Base-by-base conservation (phyloP, 192 early-diverging fungal genomes). In the Backusella circina region DNA sequence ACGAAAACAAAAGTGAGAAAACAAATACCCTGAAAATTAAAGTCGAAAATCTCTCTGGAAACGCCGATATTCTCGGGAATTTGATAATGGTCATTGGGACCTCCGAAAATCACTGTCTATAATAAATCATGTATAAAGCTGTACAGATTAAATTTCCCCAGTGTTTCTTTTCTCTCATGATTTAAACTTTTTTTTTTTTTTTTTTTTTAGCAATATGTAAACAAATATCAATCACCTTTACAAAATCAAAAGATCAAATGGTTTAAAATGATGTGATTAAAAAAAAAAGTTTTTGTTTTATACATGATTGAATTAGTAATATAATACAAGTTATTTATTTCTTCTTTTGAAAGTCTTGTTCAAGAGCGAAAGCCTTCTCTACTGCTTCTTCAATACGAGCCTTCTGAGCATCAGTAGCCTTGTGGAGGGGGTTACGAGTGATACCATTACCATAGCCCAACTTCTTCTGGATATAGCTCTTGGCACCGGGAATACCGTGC, bases 401-500 rank as follows among this genome's bases (percentile, higher is more conserved):
- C 1, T 8, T 23, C 7, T 68, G 32, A 26, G 10, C 67, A 16
- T 38, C 21, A 21, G 67, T 36, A 3, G 67, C 16, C 2, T 8
- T 38, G 16, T 23, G 18, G 12, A 68, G 67, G 4, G 67, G 67
- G 3, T 68, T 68, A 68, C 67, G 67, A 21, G 33, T 36, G 36
- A 37, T 4, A 35, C 67, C 67, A 6, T 77, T 77, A 39, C 81
- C 81, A 64, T 82, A 78, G 18, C 77, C 74, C 21, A 73, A 65
- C 15, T 70, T 21, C 3, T 28, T 26, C 15, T 82, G 74, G 71
- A 82, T 72, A 51, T 70, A 65, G 31, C 41, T 74, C 74, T 82
- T 82, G n/a, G 72, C 30, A 64, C 81, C 81, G 35, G 81, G 73
- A 26, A 82, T 36, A 61, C 81, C 81, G 67, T 72, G 70, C 77